Evolutionary conservation across 2,329 filamentous ascomycete genomes (phyloP), one percentile per base, ranked within the genome.

Genomic region (Penicillium sp.): DNA sequence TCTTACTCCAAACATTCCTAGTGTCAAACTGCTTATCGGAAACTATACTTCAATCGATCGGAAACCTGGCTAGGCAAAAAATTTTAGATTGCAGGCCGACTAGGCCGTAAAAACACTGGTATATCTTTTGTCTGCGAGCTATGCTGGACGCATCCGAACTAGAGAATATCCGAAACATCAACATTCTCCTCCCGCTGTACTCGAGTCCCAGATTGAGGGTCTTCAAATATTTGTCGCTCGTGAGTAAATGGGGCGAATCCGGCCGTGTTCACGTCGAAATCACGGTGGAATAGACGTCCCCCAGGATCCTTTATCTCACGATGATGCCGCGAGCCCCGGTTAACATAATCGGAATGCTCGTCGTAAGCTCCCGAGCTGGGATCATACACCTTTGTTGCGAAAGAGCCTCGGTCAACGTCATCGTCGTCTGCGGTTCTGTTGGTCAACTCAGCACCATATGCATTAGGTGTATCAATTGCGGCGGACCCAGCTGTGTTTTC

Each of bases 141-240:
- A n/a, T n/a, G n/a, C n/a, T n/a, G n/a, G n/a, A n/a, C n/a, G n/a
- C n/a, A n/a, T n/a, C n/a, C n/a, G 10, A 21, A 48, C 26, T 51
- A 58, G 13, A 58, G 21, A 1, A 60, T 13, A 43, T 54, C 43
- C 9, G 49, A 48, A 19, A 62, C 39, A 59, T 66, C 54, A 19
- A 61, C 33, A 48, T 61, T 61, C 37, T 52, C 45, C 42, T 53
- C 51, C 48, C 47, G 59, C 48, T 37, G 60, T 39, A 58, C 16
- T 16, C 54, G 49, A 1, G 52, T 47, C n/a, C 62, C 63, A 9
- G 62, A 62, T 50, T 33, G 55, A 19, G 63, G 61, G 56, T 62
- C 31, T 18, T 66, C 63, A 60, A 48, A 66, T 14, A 42, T 10
- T n/a, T 53, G 40, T 14, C 50, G 16, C 45, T 58, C 57, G 46